phyloP scores from a whole-genome alignment of 441 rosid genomes.

The Corymbia citriodora region DNA sequence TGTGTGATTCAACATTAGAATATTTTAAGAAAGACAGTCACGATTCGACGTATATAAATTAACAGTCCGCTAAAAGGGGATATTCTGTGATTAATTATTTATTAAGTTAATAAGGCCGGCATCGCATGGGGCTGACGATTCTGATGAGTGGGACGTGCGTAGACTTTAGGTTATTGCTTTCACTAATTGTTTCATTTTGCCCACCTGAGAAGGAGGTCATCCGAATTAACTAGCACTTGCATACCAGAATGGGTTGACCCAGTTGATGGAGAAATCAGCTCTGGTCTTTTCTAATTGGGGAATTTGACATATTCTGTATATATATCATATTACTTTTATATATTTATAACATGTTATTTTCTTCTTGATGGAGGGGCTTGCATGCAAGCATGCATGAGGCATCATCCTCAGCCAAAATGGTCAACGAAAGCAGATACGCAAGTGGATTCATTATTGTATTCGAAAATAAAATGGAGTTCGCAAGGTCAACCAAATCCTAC shows the following conservation, averaged over 20 bases:
- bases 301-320: not conserved
- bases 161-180: not conserved
- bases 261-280: not conserved
- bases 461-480: not conserved
- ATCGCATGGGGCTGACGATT: not conserved
- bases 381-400: not conserved
- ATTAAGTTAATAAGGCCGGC: not conserved
- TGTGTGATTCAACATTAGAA: not conserved
- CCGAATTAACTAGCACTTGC: not conserved
- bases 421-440: not conserved
- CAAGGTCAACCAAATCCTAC: not conserved
- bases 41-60: not conserved
- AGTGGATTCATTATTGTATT: not conserved
- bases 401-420: not conserved
- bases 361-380: not conserved
- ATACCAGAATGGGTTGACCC: not conserved
- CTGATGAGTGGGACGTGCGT: not conserved
- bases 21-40: not conserved
- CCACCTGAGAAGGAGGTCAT: not conserved
- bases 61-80: not conserved
- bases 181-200: not conserved
- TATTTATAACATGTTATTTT: not conserved
- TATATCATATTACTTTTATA: not conserved
- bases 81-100: not conserved
- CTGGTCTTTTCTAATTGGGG: not conserved